Evolutionary conservation across 306 rosid genomes (phyloP), one percentile per base, ranked within the genome.

Genomic region (Fragaria vesca): DNA sequence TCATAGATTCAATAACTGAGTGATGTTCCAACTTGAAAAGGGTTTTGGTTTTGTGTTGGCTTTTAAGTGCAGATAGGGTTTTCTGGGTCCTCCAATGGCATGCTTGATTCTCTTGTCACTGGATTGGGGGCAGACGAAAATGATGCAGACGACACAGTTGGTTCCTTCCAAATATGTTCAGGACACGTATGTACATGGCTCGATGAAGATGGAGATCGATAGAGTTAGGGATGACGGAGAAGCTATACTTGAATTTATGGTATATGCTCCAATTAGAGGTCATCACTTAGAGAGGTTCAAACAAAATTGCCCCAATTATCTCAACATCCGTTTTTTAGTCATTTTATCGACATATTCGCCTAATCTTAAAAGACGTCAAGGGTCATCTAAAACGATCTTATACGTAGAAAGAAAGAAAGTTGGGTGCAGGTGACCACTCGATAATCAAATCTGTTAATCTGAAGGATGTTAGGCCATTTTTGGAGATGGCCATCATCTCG

Each of bases 141-240:
- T 7, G 68, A 28, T 62, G 68, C 68, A 62, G 4, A 34, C 12
- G 24, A 65, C 43, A 12, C 20, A 4, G 6, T 1, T 5, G 38
- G 66, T 61, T 26, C 8, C 66, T 28, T 34, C 40, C 69, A 21
- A 36, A 2, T 34, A 34, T 18, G 10, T 18, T 5, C 3, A 7
- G 70, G 70, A 66, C 71, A 40, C 71, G 48, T 66, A 38, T 66
- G 69, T 65, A 65, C 69, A 7, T 7, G 69, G 34, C 45, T 63
- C 69, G 21, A 34, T 15, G 12, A 32, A 63, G 6, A 32, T 6
- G 2, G 12, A 65, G 12, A 32, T 28, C 30, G 69, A 2, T 32
- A 1, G 43, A 32, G 43, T 6, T 13, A 45, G 21, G 69, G 18
- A 34, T 63, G 69, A 32, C 69, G 12, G 38, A 15, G 68, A 62